These are phyloP conservation scores for Geotrichum candidum DNA, from an alignment of 1,139 yeast genomes.

Conservation along the genomic window DNA sequence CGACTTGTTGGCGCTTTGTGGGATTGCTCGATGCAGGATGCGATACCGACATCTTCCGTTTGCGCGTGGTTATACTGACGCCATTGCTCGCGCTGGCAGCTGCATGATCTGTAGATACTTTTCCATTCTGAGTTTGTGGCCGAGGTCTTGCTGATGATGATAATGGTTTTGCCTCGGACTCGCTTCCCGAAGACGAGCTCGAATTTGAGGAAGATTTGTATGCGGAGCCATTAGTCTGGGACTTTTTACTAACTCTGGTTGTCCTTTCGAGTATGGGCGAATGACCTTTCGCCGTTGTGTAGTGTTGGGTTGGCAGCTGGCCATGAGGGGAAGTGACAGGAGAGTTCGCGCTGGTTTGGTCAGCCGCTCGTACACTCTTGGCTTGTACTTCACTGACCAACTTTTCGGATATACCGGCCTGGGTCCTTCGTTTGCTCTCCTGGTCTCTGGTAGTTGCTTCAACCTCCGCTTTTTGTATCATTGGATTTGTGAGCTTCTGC, in stretches of 20 bases:
- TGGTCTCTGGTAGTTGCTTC: constrained; percentile 11
- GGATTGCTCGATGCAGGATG: background rate
- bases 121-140: no score
- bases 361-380: constrained; percentile 9
- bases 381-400: constrained; percentile 11
- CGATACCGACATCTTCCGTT: background rate
- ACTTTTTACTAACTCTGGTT: background rate
- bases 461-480: constrained; percentile 21
- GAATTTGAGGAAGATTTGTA: background rate
- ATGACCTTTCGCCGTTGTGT: background rate
- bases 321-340: background rate
- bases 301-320: background rate
- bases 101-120: background rate
- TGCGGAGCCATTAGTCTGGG: background rate
- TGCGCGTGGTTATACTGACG: background rate
- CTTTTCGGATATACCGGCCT: constrained; percentile 4
- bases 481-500: constrained; percentile 30
- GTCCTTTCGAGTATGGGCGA: constrained; percentile 9
- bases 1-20: background rate
- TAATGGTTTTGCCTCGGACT: background rate
- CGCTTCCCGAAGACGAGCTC: background rate
- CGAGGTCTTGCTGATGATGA: background rate
- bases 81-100: background rate
- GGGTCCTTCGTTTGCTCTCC: constrained; percentile 7
- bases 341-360: constrained; percentile 5